phyloP scores from a whole-genome alignment of 805 yeast species.

The Lipomyces anomalus region DNA sequence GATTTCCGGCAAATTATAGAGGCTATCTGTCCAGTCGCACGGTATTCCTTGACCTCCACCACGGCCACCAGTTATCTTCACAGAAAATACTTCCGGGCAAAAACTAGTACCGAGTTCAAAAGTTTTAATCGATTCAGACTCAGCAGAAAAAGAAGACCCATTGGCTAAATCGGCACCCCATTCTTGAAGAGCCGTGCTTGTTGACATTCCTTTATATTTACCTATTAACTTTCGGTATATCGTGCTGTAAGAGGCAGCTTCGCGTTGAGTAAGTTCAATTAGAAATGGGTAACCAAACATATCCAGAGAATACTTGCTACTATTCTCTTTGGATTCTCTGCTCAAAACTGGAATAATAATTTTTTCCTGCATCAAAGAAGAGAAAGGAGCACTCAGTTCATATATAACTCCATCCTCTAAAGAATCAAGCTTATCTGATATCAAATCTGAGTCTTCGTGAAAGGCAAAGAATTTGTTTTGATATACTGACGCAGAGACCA shows the following conservation, averaged over 20 bases:
- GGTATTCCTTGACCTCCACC: neutral
- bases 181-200: constrained; percentile 5
- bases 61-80: neutral
- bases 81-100: neutral
- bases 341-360: constrained; percentile 16
- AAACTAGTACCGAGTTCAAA: too few species aligned
- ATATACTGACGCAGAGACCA: constrained; percentile 59
- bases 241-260: constrained; percentile 49
- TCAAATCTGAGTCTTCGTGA: constrained; percentile 55
- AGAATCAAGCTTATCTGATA: constrained; percentile 56
- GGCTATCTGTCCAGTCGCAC: neutral
- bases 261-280: constrained; percentile 49
- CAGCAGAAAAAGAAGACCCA: too few species aligned
- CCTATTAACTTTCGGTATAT: constrained; percentile 51
- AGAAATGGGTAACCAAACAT: constrained; percentile 77
- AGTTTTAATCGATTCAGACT: too few species aligned
- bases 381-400: constrained; percentile 35
- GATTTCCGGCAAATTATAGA: neutral
- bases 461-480: constrained; percentile 62
- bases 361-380: neutral
- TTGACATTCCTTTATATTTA: constrained; percentile 19
- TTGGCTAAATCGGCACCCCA: constrained; percentile 14
- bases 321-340: constrained; percentile 8
- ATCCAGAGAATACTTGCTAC: constrained; percentile 31
- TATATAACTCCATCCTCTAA: constrained; percentile 65